Base-by-base conservation (phyloP, 306 rosid species). In the Casuarina cunninghamiana region DNA sequence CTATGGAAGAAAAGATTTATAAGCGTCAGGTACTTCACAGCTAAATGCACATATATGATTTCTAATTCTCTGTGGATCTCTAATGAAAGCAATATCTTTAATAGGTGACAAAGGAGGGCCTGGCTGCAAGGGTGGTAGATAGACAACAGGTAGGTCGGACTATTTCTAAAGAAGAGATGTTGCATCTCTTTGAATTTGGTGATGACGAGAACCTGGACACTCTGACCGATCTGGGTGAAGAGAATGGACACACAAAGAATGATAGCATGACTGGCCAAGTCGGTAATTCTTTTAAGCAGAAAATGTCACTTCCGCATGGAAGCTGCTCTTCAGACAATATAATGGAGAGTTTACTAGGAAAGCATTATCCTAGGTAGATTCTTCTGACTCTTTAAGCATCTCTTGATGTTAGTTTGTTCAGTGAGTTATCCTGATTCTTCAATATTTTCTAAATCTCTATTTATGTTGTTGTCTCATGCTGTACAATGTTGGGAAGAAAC, bases 1-100 rank as follows among this genome's bases (percentile, higher is more conserved):
- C 98, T 37, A 95, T 95, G 97, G 98, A 95, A 88, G 98, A 95
- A 72, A 95, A 95, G 83, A 95, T 95, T 80, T 95, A 95, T 65
- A 95, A 95, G 87, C 98, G 98, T 66, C 98, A 95, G 97, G 98
- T 90, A 89, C 77, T 79, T 19, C 72, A 69, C 48, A 51, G 61
- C 51, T 80, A 49, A 65, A 63, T 75, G 71, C 67, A 62, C 75
- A 73, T 86, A 54, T 72, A 13, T 76, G 83, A 49, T 76, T 73
- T 41, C 39, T 77, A 39, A 66, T 39, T 68, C 53, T 42, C 48
- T 15, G 12, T 79, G 74, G 66, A 65, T 38, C 69, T 76, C 71
- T 88, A 73, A 87, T 49, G 1, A 35, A 73, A 41, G 8, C 62
- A 79, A 71, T 83, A 81, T 76, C 81, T 77, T 78, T 21, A 61